Base-by-base conservation (phyloP, 2,329 filamentous ascomycete species). In the Blastomyces emzantsi region DNA sequence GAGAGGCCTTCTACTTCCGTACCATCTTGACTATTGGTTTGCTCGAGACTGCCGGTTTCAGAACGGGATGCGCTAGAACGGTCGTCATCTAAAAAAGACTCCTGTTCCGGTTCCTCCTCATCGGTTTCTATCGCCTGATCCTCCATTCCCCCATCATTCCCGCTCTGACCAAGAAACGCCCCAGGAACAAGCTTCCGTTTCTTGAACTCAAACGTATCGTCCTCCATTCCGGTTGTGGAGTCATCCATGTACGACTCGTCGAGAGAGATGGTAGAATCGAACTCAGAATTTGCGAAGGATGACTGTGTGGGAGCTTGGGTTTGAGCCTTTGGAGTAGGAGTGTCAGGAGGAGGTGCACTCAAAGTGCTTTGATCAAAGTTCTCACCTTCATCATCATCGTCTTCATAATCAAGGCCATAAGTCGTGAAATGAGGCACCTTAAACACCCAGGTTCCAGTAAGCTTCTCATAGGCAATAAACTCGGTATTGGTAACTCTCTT, bases 391-490 rank as follows among this genome's bases (percentile, higher is more conserved):
- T 81, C 81, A 57, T 87, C 86, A 60, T 90, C 81, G 56, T 87
- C 86, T 59, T 90, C 90, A 61, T 90, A 90, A 67, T 93, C 89
- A 62, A 97, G 82, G 51, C 90, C 92, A 73, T 99, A 99, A 1
- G 92, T 96, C 1, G 93, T 97, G 75, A 95, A 99, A 75, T 99
- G 94, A 71, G 93, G 87, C n/a, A 99, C 94, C 11, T 82, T 86
- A 79, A 99, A 99, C 17, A 85, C 85, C 95, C 95, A 99, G 57
- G 90, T 84, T 61, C 93, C 94, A 61, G 87, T 92, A 1, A 90
- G 82, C 64, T 82, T 80, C 67, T 95, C 84, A 75, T 97, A 99
- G 70, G 83, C 82, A 69, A 92, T 81, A 70, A 96, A 97, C 3
- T 86, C 85, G 0, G 94, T 97, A 73, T 90, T 88, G 9, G 80